Evolutionary conservation across 1,284 basidiomycete species (phyloP), one percentile per base, ranked within the genome.

Genomic region (Mycocalia duriaeana): DNA sequence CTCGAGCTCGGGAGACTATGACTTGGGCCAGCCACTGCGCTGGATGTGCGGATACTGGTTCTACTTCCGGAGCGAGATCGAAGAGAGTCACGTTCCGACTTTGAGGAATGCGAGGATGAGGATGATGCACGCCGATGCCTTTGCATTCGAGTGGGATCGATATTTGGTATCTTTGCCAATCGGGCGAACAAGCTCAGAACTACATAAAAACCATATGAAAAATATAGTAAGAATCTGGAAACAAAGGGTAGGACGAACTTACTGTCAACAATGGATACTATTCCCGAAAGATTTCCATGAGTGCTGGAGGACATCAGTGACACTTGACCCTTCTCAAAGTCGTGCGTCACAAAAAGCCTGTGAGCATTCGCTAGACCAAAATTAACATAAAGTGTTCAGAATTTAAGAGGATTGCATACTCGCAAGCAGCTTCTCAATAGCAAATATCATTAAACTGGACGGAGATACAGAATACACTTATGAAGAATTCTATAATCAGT

Each of bases 231-330:
- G 41, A 8, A 22, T 16, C 5, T 28, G 19, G 14, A 20, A 4
- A 28, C 13, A 23, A 38, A 31, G n/a, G n/a, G n/a, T n/a, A n/a
- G n/a, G 50, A 38, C 34, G 20, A 53, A n/a, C 66, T 79, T 57
- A 89, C 86, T 79, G 57, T 89, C 86, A 22, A 88, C 84, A 47
- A 85, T 76, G n/a, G 87, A 89, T 9, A 89, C 81, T 26, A 89
- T 76, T 7, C 86, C 86, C 5, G 72, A 79, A 7, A 86, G 69
- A 52, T 74, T 78, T n/a, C 76, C 72, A n/a, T 61, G 61, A 46
- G 55, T 46, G 18, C 57, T 56, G 4, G 70, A 64, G 14, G 75
- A 64, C 41, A 71, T 53, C 16, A 71, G 76, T 16, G 77, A 77
- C 5, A 71, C 63, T 20, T 72, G 65, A 28, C 61, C 65, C 16